Evolutionary conservation across 371 early-diverging fungal genomes (phyloP).

Genomic region (Vairimorpha necatrix): DNA sequence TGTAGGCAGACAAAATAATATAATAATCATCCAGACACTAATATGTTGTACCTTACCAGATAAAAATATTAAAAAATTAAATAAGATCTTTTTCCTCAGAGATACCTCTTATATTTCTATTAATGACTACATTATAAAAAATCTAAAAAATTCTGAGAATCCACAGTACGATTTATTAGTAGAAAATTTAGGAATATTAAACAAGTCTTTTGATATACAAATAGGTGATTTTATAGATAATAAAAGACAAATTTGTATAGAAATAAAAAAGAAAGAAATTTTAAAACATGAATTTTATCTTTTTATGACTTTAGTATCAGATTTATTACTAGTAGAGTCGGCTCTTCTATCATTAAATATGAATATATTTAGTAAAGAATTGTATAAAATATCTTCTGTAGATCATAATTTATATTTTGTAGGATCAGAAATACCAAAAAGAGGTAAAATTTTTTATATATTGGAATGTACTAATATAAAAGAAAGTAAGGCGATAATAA

Average conservation of each 20-base stretch:
- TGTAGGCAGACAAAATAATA: slow-evolving; percentile 24
- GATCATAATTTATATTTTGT: slow-evolving; percentile 40
- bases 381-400: slow-evolving; percentile 26
- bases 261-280: background rate
- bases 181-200: slow-evolving; percentile 18
- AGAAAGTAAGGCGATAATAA: slow-evolving; percentile 27
- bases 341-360: slow-evolving; percentile 36
- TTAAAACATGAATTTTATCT: background rate
- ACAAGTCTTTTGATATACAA: slow-evolving; percentile 20
- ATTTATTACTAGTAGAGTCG: slow-evolving; percentile 35
- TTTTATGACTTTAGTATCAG: slow-evolving; percentile 28
- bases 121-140: slow-evolving; percentile 10
- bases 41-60: slow-evolving; percentile 16
- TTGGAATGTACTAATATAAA: slow-evolving; percentile 24
- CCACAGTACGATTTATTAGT: slow-evolving; percentile 4
- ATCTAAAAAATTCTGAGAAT: background rate
- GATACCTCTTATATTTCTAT: slow-evolving; percentile 22
- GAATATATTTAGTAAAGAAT: slow-evolving; percentile 27
- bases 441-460: slow-evolving; percentile 19
- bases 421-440: background rate
- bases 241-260: slow-evolving; percentile 39
- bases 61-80: slow-evolving; percentile 2
- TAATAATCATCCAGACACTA: background rate
- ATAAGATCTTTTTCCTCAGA: background rate
- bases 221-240: slow-evolving; percentile 24